phyloP scores from a whole-genome alignment of 768 basidiomycete genomes.

The Dioszegia hungarica region DNA sequence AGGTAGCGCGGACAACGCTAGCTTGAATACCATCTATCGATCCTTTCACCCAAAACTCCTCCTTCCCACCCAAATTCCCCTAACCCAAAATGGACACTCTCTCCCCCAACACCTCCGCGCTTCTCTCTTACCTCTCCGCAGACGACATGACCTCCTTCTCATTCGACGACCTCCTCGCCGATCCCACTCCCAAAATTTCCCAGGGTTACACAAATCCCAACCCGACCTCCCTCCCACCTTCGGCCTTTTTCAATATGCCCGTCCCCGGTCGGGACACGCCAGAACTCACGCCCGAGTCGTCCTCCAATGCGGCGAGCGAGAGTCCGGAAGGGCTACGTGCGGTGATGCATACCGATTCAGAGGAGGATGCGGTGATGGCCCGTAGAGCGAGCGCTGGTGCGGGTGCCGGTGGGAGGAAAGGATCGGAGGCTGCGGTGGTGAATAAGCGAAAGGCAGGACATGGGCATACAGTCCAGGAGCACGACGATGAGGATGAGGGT shows the following conservation, averaged over 20 bases:
- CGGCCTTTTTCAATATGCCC: slow-evolving; percentile 35
- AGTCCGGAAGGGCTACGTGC: slow-evolving; percentile 6
- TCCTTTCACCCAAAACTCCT: background rate
- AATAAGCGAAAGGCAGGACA: slow-evolving; percentile 33
- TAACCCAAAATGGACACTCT: slow-evolving; percentile 23
- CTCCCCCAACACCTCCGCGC: slow-evolving; percentile 38
- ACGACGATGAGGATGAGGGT: slow-evolving; percentile 32
- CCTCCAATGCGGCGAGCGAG: slow-evolving; percentile 12
- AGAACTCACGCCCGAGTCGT: slow-evolving; percentile 31
- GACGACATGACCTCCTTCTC: background rate
- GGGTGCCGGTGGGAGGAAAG: background rate
- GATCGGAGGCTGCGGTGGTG: slow-evolving; percentile 6
- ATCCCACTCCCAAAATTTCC: background rate
- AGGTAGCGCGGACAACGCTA: no score
- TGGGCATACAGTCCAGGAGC: slow-evolving; percentile 5
- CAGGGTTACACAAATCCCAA: background rate
- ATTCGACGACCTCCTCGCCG: background rate
- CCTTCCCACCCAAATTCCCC: background rate
- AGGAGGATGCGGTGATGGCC: background rate
- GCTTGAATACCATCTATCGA: no score
- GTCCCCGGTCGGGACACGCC: slow-evolving; percentile 30
- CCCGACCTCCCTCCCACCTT: slow-evolving; percentile 31
- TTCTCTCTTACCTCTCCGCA: slow-evolving; percentile 31
- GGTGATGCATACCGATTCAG: slow-evolving; percentile 18
- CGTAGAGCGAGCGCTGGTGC: background rate